A percentile compares a stretch with the other conserved stretches of the same genome.
These are phyloP conservation scores for Dacryopinax spathularia DNA, from an alignment of 768 basidiomycete species.

Conservation along the genomic window DNA sequence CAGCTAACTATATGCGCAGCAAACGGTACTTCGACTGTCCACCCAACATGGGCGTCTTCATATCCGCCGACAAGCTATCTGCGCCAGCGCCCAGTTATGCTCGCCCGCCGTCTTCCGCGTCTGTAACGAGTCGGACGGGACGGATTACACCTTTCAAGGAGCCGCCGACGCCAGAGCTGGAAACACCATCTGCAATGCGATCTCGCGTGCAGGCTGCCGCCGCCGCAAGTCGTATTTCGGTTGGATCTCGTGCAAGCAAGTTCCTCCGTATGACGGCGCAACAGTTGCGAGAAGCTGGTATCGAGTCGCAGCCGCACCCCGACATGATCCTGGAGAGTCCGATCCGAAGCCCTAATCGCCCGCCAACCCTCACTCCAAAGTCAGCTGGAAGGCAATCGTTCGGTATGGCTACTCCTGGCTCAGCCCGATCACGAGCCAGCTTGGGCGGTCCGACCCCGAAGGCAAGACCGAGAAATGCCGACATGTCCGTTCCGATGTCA, in stretches of 20 bases:
- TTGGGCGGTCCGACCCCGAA: background rate
- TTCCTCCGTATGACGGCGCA: conserved; percentile 75
- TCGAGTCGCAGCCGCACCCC: background rate
- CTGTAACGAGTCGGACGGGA: conserved; percentile 37
- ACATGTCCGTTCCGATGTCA: background rate
- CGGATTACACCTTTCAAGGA: conserved; percentile 27
- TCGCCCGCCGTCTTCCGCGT: conserved; percentile 70
- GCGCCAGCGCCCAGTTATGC: conserved; percentile 44
- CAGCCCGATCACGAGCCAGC: background rate
- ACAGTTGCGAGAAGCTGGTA: conserved; percentile 41
- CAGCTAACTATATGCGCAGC: conserved; percentile 27
- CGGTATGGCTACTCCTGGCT: background rate
- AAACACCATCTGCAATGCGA: conserved; percentile 8
- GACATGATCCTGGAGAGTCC: background rate
- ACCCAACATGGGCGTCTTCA: conserved; percentile 80
- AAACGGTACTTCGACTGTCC: conserved; percentile 76
- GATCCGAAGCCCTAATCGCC: background rate
- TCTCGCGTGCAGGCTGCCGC: conserved; percentile 7
- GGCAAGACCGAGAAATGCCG: background rate
- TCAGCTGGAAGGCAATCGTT: background rate
- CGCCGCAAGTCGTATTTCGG: conserved; percentile 41
- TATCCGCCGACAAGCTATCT: conserved; percentile 68
- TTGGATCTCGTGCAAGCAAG: conserved; percentile 71
- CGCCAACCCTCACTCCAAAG: background rate
- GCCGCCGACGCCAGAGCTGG: background rate